Evolutionary conservation across 2,329 filamentous ascomycete species (phyloP).

Genomic region (Colletotrichum gloeosporioides): DNA sequence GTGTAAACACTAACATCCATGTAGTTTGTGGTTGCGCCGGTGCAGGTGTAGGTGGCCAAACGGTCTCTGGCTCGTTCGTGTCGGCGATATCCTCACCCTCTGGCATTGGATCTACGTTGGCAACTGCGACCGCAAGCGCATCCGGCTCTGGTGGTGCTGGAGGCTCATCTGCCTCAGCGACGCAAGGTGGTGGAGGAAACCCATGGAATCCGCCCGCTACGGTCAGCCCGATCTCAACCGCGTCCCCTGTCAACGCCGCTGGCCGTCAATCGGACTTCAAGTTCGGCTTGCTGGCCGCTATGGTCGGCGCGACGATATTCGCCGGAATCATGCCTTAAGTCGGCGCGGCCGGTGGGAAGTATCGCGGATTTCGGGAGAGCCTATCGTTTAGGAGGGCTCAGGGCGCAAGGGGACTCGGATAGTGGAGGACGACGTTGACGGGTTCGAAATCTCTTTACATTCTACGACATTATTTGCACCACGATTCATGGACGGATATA

Average conservation of each 20-base stretch:
- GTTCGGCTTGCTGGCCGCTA: not conserved
- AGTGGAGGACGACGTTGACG: not conserved
- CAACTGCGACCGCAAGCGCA: not conserved
- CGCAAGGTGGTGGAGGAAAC: not conserved
- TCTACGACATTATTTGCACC: not conserved
- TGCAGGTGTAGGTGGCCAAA: not conserved
- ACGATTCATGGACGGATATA: constrained; percentile 14
- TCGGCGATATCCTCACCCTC: constrained; percentile 5
- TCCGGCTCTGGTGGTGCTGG: not conserved
- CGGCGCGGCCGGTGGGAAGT: no score
- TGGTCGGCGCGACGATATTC: not conserved
- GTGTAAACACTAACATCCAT: not conserved
- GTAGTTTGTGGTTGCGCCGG: constrained; percentile 12
- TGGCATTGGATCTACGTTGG: not conserved
- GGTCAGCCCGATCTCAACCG: not conserved
- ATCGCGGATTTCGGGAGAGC: no score
- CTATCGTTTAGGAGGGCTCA: no score
- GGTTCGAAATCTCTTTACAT: not conserved
- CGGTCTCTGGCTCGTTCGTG: constrained; percentile 7
- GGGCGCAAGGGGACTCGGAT: no score
- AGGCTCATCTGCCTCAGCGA: not conserved
- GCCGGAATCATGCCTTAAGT: not conserved
- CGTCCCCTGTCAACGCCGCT: not conserved
- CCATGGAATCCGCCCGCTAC: constrained; percentile 5
- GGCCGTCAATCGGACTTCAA: not conserved